Base-by-base conservation (phyloP, 2,329 filamentous ascomycete species). In the Gaeumannomyces sp. region DNA sequence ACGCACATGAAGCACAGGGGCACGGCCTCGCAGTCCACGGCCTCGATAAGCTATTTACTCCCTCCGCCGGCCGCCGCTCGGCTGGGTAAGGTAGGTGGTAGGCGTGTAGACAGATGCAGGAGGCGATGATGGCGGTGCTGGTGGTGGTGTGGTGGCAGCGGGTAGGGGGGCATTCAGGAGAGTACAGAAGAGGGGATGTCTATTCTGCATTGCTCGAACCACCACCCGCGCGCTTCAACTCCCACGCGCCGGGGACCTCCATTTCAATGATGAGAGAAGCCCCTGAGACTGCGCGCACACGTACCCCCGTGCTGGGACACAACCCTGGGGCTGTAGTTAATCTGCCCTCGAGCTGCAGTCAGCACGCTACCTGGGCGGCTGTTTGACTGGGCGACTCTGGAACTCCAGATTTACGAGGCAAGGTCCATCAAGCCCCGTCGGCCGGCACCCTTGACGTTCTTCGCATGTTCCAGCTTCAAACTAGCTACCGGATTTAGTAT, bases 321-420 rank as follows among this genome's bases (percentile, higher is more conserved):
- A 10, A 53, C 45, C 45, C 45, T 53, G 19, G 45, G 2, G 45
- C 22, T 53, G n/a, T 53, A 53, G 45, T 25, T 53, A 53, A 53
- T n/a, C 45, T 53, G 22, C 19, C n/a, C 22, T 25, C 19, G 45
- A 53, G 57, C 25, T 59, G 57, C 57, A 59, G 57, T 59, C 57
- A 59, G 57, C 57, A 59, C 25, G 27, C 25, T 28, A 59, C 57
- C 57, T 53, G 45, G 45, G 45, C 45, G 45, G 29, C 57, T 31
- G 57, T 31, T 59, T 31, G 57, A 59, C 57, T 27, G 57, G 29
- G 25, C 57, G 57, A 59, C n/a, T 59, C 57, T 59, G 57, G 57
- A 11, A 8, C 29, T 28, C 27, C 8, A 27, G n/a, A 59, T 59
- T 27, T 59, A 59, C 57, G 57, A 59, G 57, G 3, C 57, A 28